phyloP scores from a whole-genome alignment of 176 grass and related monocot species.

The Metroxylon sagu region DNA sequence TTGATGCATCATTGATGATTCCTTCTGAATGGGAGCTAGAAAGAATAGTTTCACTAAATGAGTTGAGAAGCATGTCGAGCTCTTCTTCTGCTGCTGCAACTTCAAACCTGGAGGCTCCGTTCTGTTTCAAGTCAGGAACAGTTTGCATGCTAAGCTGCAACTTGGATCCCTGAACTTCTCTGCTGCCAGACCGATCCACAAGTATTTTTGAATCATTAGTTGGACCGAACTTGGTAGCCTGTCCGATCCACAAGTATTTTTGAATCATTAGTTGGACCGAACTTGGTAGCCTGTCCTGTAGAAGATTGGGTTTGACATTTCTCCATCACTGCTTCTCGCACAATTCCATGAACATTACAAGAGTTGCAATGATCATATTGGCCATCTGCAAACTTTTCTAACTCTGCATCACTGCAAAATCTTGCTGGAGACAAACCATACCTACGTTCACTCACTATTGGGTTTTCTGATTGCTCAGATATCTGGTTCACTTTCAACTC shows the following conservation, averaged over 20 bases:
- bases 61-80: constrained; percentile 61
- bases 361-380: constrained; percentile 3
- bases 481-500: constrained; percentile 23
- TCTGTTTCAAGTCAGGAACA: constrained; percentile 15
- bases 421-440: constrained; percentile 1
- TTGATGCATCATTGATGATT: constrained; percentile 3
- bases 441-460: constrained; percentile 22
- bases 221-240: neutral
- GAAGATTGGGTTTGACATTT: constrained; percentile 18
- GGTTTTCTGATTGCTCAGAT: constrained; percentile 13
- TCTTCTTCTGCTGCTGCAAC: constrained; percentile 45
- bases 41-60: constrained; percentile 40
- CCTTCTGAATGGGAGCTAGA: constrained; percentile 28
- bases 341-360: constrained; percentile 6
- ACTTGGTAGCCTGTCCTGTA: neutral
- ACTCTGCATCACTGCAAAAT: constrained; percentile 6
- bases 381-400: constrained; percentile 7
- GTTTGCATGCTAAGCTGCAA: neutral
- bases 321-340: constrained; percentile 9
- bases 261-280: neutral
- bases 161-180: constrained; percentile 9
- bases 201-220: neutral
- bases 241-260: neutral
- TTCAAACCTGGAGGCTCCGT: constrained; percentile 18
- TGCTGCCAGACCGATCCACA: neutral